Evolutionary conservation across 2,329 filamentous ascomycete species (phyloP), one percentile per base, ranked within the genome.

Genomic region (Colletotrichum caudatum): DNA sequence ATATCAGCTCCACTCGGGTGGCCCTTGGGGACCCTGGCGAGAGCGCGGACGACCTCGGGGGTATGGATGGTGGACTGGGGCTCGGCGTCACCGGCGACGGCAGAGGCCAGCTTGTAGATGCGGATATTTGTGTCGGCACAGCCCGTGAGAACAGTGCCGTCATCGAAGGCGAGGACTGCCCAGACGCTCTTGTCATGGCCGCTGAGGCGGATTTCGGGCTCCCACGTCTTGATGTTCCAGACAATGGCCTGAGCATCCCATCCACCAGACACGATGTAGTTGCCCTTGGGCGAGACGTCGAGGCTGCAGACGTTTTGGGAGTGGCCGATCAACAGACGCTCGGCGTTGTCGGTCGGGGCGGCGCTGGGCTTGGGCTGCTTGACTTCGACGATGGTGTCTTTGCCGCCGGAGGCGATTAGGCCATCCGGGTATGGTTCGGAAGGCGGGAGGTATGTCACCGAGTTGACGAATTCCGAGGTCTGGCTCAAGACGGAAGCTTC

Each of bases 301-400:
- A 99, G 83, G 11, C 95, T 88, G 80, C 95, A 98, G 57, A 99
- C 91, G 77, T 98, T 98, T 80, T 93, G 89, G 26, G 89, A 87
- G 79, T 99, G 96, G 16, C 96, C 95, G 62, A 97, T 85, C 12
- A 99, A 87, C 73, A 98, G 86, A 29, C 93, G 92, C 75, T 97
- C 93, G 11, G 95, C 93, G 81, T 95, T 92, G 75, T 94, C 92
- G 41, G 91, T 87, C 1, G 91, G 85, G 35, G 86, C 81, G 63
- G 91, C 89, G 14, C 86, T 87, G 6, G 93, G 92, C 73, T 91
- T 87, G 6, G 93, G 92, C 73, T 91, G 89, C 78, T 94, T 91
- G 60, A 97, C 93, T 80, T 98, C 95, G 77, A 99, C 95, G 74
- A 98, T 93, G 41, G 94, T 92, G 78, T 98, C 96, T 78, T 95